Evolutionary conservation across 129 eudicot genomes (phyloP).

Genomic region (Heracleum sosnowskyi): DNA sequence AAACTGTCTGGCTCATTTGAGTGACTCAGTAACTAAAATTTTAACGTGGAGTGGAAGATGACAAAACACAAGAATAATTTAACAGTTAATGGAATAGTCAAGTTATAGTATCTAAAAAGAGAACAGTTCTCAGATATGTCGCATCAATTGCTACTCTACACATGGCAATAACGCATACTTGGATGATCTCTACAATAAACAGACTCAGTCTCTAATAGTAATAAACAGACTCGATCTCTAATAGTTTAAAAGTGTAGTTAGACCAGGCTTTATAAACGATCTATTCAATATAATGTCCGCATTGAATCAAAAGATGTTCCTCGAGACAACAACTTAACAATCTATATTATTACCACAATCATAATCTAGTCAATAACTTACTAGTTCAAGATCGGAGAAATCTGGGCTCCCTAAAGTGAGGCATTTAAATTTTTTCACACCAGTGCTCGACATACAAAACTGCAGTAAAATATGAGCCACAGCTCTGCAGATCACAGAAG

Average conservation of each 20-base stretch:
- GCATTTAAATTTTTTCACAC: conserved; percentile 76
- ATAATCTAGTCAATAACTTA: conserved; percentile 18
- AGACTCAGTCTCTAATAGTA: neutral
- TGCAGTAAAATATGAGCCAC: conserved; percentile 95
- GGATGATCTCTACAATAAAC: neutral
- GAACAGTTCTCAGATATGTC: neutral
- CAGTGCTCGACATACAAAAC: conserved; percentile 93
- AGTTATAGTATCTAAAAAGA: neutral
- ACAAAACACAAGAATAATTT: conserved; percentile 1
- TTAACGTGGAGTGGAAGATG: conserved; percentile 91
- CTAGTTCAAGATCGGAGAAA: conserved; percentile 77
- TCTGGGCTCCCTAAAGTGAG: conserved; percentile 88
- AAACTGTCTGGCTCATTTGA: conserved; percentile 95
- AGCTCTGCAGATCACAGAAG: conserved; percentile 36
- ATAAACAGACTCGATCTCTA: neutral
- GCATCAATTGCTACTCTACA: neutral
- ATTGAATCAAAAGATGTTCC: neutral
- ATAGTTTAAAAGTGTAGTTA: neutral
- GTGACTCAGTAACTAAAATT: conserved; percentile 80
- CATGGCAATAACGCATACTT: neutral
- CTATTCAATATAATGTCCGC: neutral
- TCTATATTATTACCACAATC: neutral
- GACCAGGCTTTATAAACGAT: neutral
- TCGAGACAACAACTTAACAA: neutral
- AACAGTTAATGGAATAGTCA: neutral